Percentiles rank a stretch among this genome's conserved stretches.
Conservation (phyloP, 176 grass and related monocot genomes). For the Triticum turgidum region DNA sequence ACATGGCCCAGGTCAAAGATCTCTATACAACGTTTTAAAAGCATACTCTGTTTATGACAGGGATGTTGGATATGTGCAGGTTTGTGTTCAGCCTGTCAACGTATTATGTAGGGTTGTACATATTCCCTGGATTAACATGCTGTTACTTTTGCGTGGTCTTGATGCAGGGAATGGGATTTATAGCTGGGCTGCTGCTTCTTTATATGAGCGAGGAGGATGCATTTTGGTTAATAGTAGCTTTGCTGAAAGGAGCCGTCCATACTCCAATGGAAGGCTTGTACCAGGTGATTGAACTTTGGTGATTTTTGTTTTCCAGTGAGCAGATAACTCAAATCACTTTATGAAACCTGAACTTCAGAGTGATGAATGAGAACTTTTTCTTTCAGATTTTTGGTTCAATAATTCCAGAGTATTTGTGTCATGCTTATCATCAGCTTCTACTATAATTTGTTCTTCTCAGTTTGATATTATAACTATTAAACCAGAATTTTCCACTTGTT, state of each 20-base stretch:
- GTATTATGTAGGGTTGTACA: background rate
- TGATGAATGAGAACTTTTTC: background rate
- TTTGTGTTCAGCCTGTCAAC: slow-evolving; percentile 29
- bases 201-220: slow-evolving; percentile 99
- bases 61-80: slow-evolving; percentile 98
- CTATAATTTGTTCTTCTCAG: background rate
- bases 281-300: slow-evolving; percentile 57
- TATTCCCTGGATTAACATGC: slow-evolving; percentile 18
- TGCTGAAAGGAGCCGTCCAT: slow-evolving; percentile 98
- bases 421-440: slow-evolving; percentile 5
- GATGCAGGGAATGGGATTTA: slow-evolving; percentile 97
- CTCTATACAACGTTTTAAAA: slow-evolving; percentile 95
- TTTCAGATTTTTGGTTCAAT: background rate
- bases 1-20: slow-evolving; percentile 94
- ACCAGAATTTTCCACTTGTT: background rate
- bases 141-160: slow-evolving; percentile 16
- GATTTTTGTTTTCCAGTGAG: background rate
- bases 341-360: background rate
- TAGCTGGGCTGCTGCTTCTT: slow-evolving; percentile 87
- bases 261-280: slow-evolving; percentile 96
- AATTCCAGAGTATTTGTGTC: background rate
- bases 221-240: slow-evolving; percentile 95
- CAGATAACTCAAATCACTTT: slow-evolving; percentile 4
- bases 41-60: slow-evolving; percentile 96
- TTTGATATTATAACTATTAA: background rate